A percentile compares a stretch with the other conserved stretches of the same genome.
These are phyloP conservation scores for Colletotrichum viniferum DNA, from an alignment of 2,329 filamentous ascomycete species.

Conservation along the genomic window DNA sequence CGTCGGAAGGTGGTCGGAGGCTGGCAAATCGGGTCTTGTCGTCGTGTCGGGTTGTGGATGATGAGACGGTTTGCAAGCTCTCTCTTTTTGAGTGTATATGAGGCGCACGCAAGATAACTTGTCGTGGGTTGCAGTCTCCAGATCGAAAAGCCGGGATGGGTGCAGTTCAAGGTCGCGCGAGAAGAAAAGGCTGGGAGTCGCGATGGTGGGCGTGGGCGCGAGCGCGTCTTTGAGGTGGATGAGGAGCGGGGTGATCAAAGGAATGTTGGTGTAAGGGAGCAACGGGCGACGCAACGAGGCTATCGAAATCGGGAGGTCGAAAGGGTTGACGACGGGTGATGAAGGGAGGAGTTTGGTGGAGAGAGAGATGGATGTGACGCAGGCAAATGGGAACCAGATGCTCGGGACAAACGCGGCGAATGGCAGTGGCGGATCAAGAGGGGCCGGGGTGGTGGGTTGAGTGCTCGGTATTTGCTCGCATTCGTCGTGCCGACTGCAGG, in stretches of 20 bases:
- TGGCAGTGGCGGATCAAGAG: slow-evolving; percentile 9
- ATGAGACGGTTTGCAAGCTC: neutral
- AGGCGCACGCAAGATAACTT: neutral
- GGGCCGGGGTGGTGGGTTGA: slow-evolving; percentile 5
- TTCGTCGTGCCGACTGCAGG: slow-evolving; percentile 1
- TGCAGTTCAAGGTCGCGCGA: neutral
- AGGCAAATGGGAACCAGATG: slow-evolving; percentile 13
- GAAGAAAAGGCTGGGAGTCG: neutral
- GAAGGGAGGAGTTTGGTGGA: neutral
- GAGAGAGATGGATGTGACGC: slow-evolving; percentile 13
- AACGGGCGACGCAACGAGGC: neutral
- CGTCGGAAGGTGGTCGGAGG: neutral
- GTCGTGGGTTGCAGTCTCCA: neutral
- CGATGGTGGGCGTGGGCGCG: neutral
- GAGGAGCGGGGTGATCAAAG: neutral
- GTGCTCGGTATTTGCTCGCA: slow-evolving; percentile 8
- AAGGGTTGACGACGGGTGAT: neutral
- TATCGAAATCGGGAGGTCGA: neutral
- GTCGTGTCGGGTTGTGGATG: neutral
- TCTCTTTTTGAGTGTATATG: neutral
- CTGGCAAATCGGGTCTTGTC: neutral
- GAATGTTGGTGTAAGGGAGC: slow-evolving; percentile 13
- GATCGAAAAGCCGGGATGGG: slow-evolving; percentile 3
- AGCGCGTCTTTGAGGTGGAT: neutral
- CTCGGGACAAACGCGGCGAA: slow-evolving; percentile 17